Conservation (phyloP, 1,284 basidiomycete genomes). For the Ceratobasidium sp. region DNA sequence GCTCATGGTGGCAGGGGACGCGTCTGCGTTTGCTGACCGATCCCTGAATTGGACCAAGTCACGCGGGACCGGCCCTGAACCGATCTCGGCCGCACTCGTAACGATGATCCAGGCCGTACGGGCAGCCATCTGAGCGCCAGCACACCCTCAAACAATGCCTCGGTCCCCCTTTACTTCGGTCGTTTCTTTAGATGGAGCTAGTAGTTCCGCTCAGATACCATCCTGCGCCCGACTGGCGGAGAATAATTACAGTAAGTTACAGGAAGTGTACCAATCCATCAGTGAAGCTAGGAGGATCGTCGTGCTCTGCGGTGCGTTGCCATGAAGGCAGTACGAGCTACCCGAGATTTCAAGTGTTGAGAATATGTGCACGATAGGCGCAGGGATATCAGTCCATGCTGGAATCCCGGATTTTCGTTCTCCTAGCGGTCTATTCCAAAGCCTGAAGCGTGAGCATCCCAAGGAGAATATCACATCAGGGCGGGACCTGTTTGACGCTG, state of each 20-base stretch:
- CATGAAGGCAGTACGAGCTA: not conserved
- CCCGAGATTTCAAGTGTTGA: not conserved
- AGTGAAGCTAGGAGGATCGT: constrained; percentile 81
- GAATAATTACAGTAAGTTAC: constrained; percentile 25
- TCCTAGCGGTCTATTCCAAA: constrained; percentile 79
- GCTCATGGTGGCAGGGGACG: constrained; percentile 30
- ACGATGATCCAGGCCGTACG: constrained; percentile 25
- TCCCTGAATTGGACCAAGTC: constrained; percentile 18
- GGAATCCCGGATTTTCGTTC: constrained; percentile 95
- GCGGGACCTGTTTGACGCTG: constrained; percentile 91
- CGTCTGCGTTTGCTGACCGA: constrained; percentile 9
- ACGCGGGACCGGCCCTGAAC: constrained; percentile 26
- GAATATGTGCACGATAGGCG: constrained; percentile 60
- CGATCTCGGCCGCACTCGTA: constrained; percentile 16
- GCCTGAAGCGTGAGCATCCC: constrained; percentile 77
- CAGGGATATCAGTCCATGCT: constrained; percentile 89
- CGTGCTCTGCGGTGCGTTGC: constrained; percentile 78
- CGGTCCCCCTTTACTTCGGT: constrained; percentile 23
- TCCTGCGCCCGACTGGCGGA: constrained; percentile 11
- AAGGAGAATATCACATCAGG: constrained; percentile 73
- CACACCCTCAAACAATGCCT: constrained; percentile 15
- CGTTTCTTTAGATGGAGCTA: constrained; percentile 10
- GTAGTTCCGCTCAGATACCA: constrained; percentile 6
- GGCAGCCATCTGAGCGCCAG: constrained; percentile 20
- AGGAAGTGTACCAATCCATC: constrained; percentile 53